These are phyloP conservation scores for Lactarius psammicola DNA, from an alignment of 768 basidiomycete genomes.

Conservation along the genomic window DNA sequence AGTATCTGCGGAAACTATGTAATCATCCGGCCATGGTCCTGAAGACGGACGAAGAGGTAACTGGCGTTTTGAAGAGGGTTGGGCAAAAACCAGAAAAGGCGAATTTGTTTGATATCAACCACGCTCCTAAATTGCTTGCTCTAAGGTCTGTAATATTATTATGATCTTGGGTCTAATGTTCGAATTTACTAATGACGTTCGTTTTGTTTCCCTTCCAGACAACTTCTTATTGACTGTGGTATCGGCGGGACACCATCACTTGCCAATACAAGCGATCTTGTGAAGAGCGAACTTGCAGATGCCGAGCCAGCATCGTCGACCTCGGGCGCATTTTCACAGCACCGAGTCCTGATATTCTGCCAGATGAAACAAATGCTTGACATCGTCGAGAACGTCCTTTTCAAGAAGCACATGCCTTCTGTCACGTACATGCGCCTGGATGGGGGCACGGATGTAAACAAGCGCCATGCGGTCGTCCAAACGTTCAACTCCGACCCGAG, in stretches of 20 bases:
- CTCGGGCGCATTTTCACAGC: conserved; percentile 73
- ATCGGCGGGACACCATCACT: conserved; percentile 59
- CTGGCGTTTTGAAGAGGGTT: conserved; percentile 55
- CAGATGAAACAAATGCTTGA: conserved; percentile 99
- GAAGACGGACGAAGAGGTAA: conserved; percentile 61
- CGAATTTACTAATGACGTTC: conserved; percentile 4
- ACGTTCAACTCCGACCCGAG: conserved; percentile 98
- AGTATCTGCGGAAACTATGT: conserved; percentile 95
- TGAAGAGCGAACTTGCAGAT: conserved; percentile 68
- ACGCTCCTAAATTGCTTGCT: conserved; percentile 93
- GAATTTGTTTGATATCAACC: conserved; percentile 73
- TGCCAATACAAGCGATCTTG: conserved; percentile 46
- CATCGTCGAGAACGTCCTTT: conserved; percentile 91
- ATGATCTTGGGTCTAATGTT: neutral
- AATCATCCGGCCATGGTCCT: conserved; percentile 94
- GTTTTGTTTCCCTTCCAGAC: conserved; percentile 47
- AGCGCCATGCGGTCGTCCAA: conserved; percentile 95
- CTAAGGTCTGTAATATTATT: conserved; percentile 58
- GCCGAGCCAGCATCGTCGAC: conserved; percentile 46
- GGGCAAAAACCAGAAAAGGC: conserved; percentile 43
- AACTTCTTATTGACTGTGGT: conserved; percentile 92
- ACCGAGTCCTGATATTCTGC: conserved; percentile 98
- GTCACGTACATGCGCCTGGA: conserved; percentile 99
- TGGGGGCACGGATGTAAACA: conserved; percentile 86
- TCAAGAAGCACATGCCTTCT: conserved; percentile 88